These are phyloP conservation scores for Calonectria honghensis DNA, from an alignment of 2,329 filamentous ascomycete genomes.

Conservation along the genomic window DNA sequence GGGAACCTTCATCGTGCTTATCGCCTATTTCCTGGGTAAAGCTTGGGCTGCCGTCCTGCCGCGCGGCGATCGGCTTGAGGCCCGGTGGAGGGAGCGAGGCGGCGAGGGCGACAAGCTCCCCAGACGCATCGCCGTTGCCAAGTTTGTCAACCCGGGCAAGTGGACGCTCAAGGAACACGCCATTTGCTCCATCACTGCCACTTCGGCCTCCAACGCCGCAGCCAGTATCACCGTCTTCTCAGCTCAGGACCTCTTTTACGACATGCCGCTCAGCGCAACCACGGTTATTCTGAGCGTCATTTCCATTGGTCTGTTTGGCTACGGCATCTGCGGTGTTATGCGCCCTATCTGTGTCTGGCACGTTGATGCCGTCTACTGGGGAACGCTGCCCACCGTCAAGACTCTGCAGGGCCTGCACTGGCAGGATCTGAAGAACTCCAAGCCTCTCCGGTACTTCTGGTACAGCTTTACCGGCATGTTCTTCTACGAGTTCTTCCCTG, in stretches of 20 bases:
- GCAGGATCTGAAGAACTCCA: slow-evolving; percentile 69
- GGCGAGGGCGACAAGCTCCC: slow-evolving; percentile 64
- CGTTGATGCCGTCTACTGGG: slow-evolving; percentile 75
- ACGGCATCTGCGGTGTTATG: slow-evolving; percentile 71
- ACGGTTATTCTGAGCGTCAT: slow-evolving; percentile 71
- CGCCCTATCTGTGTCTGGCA: slow-evolving; percentile 74
- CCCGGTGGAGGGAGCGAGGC: slow-evolving; percentile 66
- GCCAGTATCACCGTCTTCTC: slow-evolving; percentile 66
- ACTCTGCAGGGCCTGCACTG: slow-evolving; percentile 73
- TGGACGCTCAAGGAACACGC: slow-evolving; percentile 75
- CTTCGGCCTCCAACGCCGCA: slow-evolving; percentile 70
- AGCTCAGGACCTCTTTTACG: slow-evolving; percentile 71
- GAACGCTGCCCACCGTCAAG: slow-evolving; percentile 71
- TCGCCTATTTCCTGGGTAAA: slow-evolving; percentile 73
- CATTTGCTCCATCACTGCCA: slow-evolving; percentile 72
- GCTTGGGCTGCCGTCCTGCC: slow-evolving; percentile 63
- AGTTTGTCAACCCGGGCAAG: slow-evolving; percentile 70
- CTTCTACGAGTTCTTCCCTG: slow-evolving; percentile 71
- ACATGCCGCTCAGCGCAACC: slow-evolving; percentile 64
- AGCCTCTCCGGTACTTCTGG: slow-evolving; percentile 72
- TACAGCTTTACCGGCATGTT: slow-evolving; percentile 69
- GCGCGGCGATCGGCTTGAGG: slow-evolving; percentile 70
- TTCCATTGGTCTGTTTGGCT: slow-evolving; percentile 74
- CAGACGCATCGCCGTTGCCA: slow-evolving; percentile 61
- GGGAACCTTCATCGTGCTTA: slow-evolving; percentile 74